Percentiles rank a stretch among this genome's conserved stretches.
Conservation (phyloP, 75 land plant genomes). For the Picea glauca region DNA sequence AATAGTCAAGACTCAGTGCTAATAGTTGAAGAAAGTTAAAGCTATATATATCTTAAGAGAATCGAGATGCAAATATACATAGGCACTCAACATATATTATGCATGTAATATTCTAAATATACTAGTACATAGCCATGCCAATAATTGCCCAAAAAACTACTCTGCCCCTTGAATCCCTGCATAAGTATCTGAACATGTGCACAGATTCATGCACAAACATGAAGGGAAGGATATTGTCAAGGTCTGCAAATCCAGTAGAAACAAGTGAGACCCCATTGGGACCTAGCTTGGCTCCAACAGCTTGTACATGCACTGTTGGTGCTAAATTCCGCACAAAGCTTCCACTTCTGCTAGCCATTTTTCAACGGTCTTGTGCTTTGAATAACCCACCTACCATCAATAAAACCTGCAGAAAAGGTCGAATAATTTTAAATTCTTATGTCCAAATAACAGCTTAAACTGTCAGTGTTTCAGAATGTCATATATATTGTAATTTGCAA, state of each 20-base stretch:
- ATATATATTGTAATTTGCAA: too few species aligned
- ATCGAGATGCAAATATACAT: neutral
- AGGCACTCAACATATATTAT: too few species aligned
- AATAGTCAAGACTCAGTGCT: neutral
- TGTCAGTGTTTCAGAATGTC: too few species aligned
- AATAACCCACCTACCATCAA: neutral
- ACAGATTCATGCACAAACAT: neutral
- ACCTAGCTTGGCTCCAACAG: constrained; percentile 54
- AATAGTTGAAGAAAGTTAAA: too few species aligned
- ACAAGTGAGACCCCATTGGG: constrained; percentile 60
- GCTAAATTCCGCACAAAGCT: constrained; percentile 8
- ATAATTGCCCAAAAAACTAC: too few species aligned
- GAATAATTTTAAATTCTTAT: neutral
- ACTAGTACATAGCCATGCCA: too few species aligned
- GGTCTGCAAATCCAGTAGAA: constrained; percentile 87
- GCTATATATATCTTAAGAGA: neutral
- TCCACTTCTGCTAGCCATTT: constrained; percentile 5
- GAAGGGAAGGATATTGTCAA: constrained; percentile 65
- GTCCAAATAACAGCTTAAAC: too few species aligned
- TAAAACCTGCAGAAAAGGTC: neutral
- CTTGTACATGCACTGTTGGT: constrained; percentile 1
- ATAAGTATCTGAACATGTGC: too few species aligned
- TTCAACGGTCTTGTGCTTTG: neutral
- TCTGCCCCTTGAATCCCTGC: too few species aligned
- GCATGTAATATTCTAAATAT: too few species aligned